Evolutionary conservation across 139 green algal genomes (phyloP), one percentile per base, ranked within the genome.

Genomic region (Raphidocelis subcapitata): DNA sequence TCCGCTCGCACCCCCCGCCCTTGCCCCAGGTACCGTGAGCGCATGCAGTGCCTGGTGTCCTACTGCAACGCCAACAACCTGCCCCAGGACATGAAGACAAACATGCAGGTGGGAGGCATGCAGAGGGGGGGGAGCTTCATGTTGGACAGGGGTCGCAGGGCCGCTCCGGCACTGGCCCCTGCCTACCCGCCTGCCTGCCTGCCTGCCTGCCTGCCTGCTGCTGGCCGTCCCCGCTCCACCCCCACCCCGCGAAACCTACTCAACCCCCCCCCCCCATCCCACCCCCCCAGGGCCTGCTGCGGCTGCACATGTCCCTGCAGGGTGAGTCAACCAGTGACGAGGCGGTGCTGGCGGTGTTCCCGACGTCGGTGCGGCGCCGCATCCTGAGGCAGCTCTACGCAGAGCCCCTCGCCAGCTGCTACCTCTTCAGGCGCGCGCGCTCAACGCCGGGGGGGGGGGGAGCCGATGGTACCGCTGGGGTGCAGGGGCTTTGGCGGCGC

Each of bases 361-460:
- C 85, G 10, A 83, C 80, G 16, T 79, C 82, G 44, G 78, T 90
- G 35, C 54, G 80, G 2, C 72, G 83, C 20, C 73, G 80, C n/a
- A 82, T 88, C 44, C 70, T 89, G 65, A 63, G 85, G 2, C 70
- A 83, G 37, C 74, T 90, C n/a, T 89, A 90, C 76, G 33, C 75
- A 2, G 32, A 51, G 24, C 65, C 69, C 4, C 60, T 87, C 35
- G 51, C 52, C 0, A 62, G 57, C 21, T 76, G 62, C 37, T 87
- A 87, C 55, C 67, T 89, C 32, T 83, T 90, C 52, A n/a, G 73
- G 1, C 75, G 66, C 21, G 18, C 29, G 57, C 28, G 57, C 8
- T 4, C 12, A 28, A 12, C 8, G 41, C 8, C 41, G 41, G 41
- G 41, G 41, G 8, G 41, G 8, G 8, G 41, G 12, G n/a, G n/a